phyloP scores from a whole-genome alignment of 176 grass and related monocot species.

The Oryza australiensis region DNA sequence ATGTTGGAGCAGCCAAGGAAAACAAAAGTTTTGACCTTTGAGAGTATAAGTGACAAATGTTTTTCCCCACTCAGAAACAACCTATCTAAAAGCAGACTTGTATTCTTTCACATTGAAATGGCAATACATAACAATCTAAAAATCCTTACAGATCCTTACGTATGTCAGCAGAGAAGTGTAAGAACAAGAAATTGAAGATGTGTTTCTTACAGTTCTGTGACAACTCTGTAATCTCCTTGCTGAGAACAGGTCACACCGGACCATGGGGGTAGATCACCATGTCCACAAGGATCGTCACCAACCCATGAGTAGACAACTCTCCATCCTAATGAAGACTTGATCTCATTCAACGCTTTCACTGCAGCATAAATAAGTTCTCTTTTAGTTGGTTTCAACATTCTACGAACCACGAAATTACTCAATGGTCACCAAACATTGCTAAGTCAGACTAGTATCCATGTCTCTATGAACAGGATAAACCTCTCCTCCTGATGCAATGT shows the following conservation, averaged over 20 bases:
- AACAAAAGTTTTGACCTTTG: conserved; percentile 4
- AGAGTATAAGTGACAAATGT: not conserved
- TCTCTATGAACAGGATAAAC: not conserved
- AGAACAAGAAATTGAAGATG: conserved; percentile 21
- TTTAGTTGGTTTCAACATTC: not conserved
- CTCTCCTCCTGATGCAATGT: not conserved
- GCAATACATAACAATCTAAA: not conserved
- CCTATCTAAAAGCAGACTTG: not conserved
- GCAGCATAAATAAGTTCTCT: conserved; percentile 24
- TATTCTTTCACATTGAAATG: conserved; percentile 1
- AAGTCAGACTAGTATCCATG: not conserved
- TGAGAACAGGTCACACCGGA: conserved; percentile 96
- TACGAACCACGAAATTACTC: not conserved
- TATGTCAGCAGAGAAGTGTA: not conserved
- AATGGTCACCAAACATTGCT: not conserved
- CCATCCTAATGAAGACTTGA: conserved; percentile 94
- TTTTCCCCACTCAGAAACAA: conserved; percentile 5
- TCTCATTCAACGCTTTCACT: conserved; percentile 99
- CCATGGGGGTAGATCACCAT: conserved; percentile 91
- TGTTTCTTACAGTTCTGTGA: conserved; percentile 85
- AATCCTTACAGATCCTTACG: not conserved
- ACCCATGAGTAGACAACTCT: conserved; percentile 99
- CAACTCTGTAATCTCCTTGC: conserved; percentile 96
- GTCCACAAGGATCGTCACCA: conserved; percentile 92
- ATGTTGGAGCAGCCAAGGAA: not conserved